Evolutionary conservation across 2,329 filamentous ascomycete species (phyloP).

Genomic region (Xylariaceae sp.): DNA sequence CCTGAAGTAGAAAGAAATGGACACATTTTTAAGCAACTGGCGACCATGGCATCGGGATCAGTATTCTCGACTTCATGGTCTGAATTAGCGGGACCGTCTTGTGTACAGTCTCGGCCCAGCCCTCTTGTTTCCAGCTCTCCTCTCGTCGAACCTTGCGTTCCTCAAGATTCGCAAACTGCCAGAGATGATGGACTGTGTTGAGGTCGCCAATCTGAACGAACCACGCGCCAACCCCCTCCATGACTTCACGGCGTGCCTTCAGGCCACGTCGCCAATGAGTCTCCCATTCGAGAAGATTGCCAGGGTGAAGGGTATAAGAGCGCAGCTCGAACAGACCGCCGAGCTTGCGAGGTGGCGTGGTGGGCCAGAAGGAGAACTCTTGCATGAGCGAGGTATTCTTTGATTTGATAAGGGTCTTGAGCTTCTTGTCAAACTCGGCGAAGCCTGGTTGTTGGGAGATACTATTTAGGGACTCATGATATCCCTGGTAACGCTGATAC

Average conservation of each 20-base stretch:
- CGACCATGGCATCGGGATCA: slow-evolving; percentile 96
- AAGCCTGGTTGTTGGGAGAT: slow-evolving; percentile 87
- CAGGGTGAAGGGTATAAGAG: slow-evolving; percentile 94
- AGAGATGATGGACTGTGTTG: slow-evolving; percentile 97
- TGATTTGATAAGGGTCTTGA: slow-evolving; percentile 81
- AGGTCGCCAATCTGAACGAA: slow-evolving; percentile 98
- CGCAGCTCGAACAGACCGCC: slow-evolving; percentile 95
- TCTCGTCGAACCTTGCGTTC: slow-evolving; percentile 89
- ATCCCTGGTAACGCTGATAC: slow-evolving; percentile 95
- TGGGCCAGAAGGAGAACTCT: slow-evolving; percentile 99
- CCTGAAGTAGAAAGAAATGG: background rate
- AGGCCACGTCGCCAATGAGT: slow-evolving; percentile 95
- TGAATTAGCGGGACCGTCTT: slow-evolving; percentile 98
- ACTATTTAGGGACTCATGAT: slow-evolving; percentile 87
- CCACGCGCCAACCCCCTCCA: slow-evolving; percentile 98
- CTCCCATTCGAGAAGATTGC: slow-evolving; percentile 97
- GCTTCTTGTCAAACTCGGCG: slow-evolving; percentile 79
- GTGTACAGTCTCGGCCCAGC: slow-evolving; percentile 97
- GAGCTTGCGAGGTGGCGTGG: slow-evolving; percentile 84
- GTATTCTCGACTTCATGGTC: slow-evolving; percentile 90
- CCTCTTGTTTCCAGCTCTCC: slow-evolving; percentile 92
- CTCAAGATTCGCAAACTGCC: slow-evolving; percentile 97
- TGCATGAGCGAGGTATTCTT: slow-evolving; percentile 96
- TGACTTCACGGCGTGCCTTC: slow-evolving; percentile 89
- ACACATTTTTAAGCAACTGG: slow-evolving; percentile 71